Base-by-base conservation (phyloP, 352 stramenopile species). In the Phytopythium mirpurense region DNA sequence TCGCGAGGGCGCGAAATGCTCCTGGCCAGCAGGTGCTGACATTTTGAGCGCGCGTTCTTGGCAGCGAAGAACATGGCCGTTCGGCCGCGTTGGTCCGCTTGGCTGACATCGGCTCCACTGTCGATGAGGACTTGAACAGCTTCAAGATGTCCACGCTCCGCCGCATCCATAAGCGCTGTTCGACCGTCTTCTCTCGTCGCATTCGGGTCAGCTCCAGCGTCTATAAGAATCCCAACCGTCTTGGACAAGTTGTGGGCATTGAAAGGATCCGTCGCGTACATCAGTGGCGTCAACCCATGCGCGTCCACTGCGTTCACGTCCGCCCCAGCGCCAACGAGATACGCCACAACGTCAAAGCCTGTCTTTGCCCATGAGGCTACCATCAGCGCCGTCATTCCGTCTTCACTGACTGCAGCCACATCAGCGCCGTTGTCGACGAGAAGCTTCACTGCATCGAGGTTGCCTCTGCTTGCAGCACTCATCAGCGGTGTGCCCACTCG, bases 141-240 rank as follows among this genome's bases (percentile, higher is more conserved):
- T 1, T 32, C 15, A 19, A 19, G 16, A 1, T 21, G 15, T 36
- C 43, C 43, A 23, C 26, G 14, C 16, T 49, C 26, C 14, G 43
- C 26, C 15, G 43, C 43, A 12, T 49, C 27, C 43, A 49, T 49
- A 12, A 49, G 43, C 15, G 24, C 43, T 3, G 43, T 49, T 24
- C 15, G 12, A 15, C 43, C 43, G 15, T 49, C 27, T 36, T 36
- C 24, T 24, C 24, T 5, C 24, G 43, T 10, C 3, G 43, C 43
- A 26, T 49, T 36, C 2, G 27, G 14, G 26, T 49, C 18, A 1
- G 43, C 43, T 8, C 43, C 43, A 19, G 27, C 24, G 16, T 36
- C 4, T 1, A 14, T 1, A 9, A 49, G 15, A 5, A 31, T 24
- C 7, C 19, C 5, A 10, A 49, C 23, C 18, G 24, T 36, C 5